Evolutionary conservation across 2,329 filamentous ascomycete genomes (phyloP), one percentile per base, ranked within the genome.

Genomic region (Nothophaeocryptopus gaeumannii): DNA sequence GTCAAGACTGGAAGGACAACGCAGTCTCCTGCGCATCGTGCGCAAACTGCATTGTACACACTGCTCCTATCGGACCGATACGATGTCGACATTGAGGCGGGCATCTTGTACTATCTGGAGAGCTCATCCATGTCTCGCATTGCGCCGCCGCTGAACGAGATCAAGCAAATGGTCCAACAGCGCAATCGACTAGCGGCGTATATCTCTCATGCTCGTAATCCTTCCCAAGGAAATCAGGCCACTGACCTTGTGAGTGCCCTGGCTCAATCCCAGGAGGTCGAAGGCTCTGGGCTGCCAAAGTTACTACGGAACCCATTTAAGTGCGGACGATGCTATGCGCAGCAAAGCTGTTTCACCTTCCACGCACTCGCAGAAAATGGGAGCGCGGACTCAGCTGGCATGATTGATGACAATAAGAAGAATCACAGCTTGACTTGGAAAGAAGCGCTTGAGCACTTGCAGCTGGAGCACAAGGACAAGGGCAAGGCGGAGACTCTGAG

Each of bases 111-210:
- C 69, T 99, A 99, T 65, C 86, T 96, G 74, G 93, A 97, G 67
- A 89, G 84, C 2, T 92, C 90, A 0, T 85, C 89, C 58, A 95
- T 86, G 10, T 83, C 89, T 59, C 84, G 90, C 15, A 88, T 99
- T 37, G 89, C 90, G 2, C 85, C 89, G 5, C 80, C 97, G 50
- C 82, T 89, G 33, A 85, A 89, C 59, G 93, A 99, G 67, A 81
- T 99, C 44, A 84, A 90, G 33, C 90, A 96, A 61, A 96, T 99
- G 90, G 87, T 99, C 51, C 91, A 97, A 75, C 87, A 96, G 69
- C 86, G 93, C 45, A 99, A 99, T 63, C 83, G 89, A 58, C 75
- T 99, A 13, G 90, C 92, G 2, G 86, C 86, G 59, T 90, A 89
- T 64, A 83, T 96, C 36, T 85, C 89, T 50, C 53, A 52, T 13